Percentiles rank a stretch among this genome's conserved stretches.
Evolutionary conservation across 345 rosid species (phyloP).

Genomic region (Syzygium oleosum): DNA sequence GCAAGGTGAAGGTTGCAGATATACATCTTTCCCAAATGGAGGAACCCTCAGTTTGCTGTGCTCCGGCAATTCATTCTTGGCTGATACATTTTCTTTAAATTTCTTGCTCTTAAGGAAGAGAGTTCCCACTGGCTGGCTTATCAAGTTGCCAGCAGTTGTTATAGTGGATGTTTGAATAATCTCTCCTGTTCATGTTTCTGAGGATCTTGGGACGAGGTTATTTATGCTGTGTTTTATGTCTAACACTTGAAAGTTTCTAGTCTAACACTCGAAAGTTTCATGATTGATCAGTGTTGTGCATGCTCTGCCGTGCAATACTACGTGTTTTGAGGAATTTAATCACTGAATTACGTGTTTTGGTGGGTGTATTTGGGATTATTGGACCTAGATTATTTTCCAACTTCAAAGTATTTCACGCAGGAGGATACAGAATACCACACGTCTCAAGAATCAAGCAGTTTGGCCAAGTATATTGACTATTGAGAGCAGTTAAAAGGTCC

Average conservation of each 20-base stretch:
- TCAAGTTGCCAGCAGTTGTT: not conserved
- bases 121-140: not conserved
- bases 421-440: not conserved
- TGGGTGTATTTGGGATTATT: not conserved
- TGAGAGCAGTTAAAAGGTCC: not conserved
- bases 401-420: not conserved
- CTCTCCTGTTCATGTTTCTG: not conserved
- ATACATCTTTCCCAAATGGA: not conserved
- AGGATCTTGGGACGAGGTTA: not conserved
- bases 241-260: not conserved
- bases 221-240: not conserved
- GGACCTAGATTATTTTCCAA: not conserved
- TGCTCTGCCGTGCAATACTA: not conserved
- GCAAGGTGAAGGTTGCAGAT: not conserved
- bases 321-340: not conserved
- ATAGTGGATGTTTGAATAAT: not conserved
- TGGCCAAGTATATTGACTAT: not conserved
- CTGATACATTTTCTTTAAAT: conserved; percentile 22
- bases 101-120: not conserved
- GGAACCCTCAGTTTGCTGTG: not conserved
- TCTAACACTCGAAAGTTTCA: not conserved
- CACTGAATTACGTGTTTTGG: not conserved
- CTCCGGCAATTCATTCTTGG: conserved; percentile 79
- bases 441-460: not conserved
- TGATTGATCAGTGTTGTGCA: not conserved